Base-by-base conservation (phyloP, 1,139 yeast genomes). In the Yamadazyma conglobata region DNA sequence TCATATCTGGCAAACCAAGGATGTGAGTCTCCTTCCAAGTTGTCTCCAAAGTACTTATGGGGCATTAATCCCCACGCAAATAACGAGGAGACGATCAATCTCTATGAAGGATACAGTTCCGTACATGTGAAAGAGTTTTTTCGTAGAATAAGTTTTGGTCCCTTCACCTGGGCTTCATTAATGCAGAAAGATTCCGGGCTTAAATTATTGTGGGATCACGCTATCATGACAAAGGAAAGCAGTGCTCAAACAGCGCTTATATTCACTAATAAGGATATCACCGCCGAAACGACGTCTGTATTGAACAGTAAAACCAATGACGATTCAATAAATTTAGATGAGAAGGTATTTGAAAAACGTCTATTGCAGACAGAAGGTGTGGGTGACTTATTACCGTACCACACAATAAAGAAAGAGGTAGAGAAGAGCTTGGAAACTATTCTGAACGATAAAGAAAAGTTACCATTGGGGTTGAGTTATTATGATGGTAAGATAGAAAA, bases 111-210 rank as follows among this genome's bases (percentile, higher is more conserved):
- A 5, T 68, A 63, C 38, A 48, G 64, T 7, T 58, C 77, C 0
- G 51, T 71, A 19, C 60, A 64, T 36, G 47, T 58, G 6, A 57
- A 62, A 23, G 64, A 56, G 28, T 27, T 26, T 2, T 24, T 18
- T 13, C 48, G 69, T 25, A 48, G 69, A 31, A 51, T 64, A 19
- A 67, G 66, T 33, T 65, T 63, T 46, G 78, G 78, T 0, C 77
- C 77, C 0, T 60, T 71, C 32, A 50, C 75, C 0, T 70, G 76
- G 73, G 47, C 68, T 2, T 59, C 76, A 0, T 31, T 70, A 14
- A 54, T 74, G 53, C 64, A 64, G 35, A 65, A 65, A 34, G 84
- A 77, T 45, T 60, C 59, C 1, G 76, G 63, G 14, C 49, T 72
- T 21, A 50, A 55, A 11, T 28, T 54, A 12, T 44, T 63, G 10